These are phyloP conservation scores for Mycotypha africana DNA, from an alignment of 371 early-diverging fungal genomes.

Conservation along the genomic window DNA sequence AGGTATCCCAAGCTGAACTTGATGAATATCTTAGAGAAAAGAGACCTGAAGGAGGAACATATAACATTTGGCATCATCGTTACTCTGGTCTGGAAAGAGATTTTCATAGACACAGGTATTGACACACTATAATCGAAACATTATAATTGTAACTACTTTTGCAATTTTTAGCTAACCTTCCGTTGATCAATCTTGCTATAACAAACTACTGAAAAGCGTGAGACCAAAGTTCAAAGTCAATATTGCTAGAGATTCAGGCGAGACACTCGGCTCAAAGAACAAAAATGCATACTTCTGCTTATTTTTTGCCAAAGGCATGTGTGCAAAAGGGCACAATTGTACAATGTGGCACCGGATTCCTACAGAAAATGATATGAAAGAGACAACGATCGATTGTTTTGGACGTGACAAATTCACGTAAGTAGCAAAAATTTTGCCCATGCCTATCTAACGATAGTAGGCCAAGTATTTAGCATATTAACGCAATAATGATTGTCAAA, in stretches of 20 bases:
- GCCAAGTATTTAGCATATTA: background rate
- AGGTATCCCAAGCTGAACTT: constrained; percentile 40
- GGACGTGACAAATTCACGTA: constrained; percentile 70
- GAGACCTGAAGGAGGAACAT: constrained; percentile 50
- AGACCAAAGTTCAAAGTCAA: constrained; percentile 65
- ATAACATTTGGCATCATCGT: constrained; percentile 79
- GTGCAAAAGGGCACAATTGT: constrained; percentile 66
- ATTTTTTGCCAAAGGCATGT: constrained; percentile 84
- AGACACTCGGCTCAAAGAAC: constrained; percentile 63
- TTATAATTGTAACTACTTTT: background rate
- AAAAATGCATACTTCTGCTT: constrained; percentile 69
- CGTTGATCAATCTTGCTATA: no score
- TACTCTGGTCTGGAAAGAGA: constrained; percentile 52
- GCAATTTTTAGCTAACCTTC: no score
- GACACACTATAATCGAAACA: background rate
- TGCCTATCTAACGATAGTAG: no score
- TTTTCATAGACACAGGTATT: constrained; percentile 37
- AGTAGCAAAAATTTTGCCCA: constrained; percentile 1
- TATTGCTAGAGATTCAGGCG: constrained; percentile 66
- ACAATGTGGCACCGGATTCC: constrained; percentile 78
- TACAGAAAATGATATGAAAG: constrained; percentile 53
- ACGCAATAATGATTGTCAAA: background rate
- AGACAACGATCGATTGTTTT: constrained; percentile 74
- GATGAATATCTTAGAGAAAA: constrained; percentile 36
- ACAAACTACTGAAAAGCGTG: no score